Percentiles rank a stretch among this genome's conserved stretches.
Evolutionary conservation across 495 filamentous ascomycete species (phyloP).

Genomic region (Podospora australis): DNA sequence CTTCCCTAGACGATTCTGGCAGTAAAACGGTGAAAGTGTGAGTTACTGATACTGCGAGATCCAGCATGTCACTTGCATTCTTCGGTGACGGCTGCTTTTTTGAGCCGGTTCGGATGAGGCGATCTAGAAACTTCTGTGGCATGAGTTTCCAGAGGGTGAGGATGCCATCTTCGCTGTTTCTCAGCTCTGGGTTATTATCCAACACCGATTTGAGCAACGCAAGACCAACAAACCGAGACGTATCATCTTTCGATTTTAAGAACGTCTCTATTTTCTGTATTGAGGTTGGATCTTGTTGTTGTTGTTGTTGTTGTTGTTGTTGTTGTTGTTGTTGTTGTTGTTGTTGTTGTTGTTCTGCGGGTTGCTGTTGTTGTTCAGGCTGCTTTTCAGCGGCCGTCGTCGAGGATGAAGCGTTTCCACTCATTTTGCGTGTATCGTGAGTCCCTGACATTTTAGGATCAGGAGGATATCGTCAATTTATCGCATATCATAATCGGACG

Average conservation of each 20-base stretch:
- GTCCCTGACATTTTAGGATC: too few species aligned
- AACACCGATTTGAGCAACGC: constrained; percentile 54
- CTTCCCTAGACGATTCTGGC: constrained; percentile 33
- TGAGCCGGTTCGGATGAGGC: constrained; percentile 48
- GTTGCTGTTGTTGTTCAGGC: too few species aligned
- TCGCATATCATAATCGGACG: too few species aligned
- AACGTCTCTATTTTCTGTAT: constrained; percentile 40
- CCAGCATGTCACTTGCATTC: constrained; percentile 49
- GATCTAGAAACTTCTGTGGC: constrained; percentile 52
- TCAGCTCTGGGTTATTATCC: constrained; percentile 45
- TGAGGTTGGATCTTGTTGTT: constrained; percentile 10
- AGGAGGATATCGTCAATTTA: too few species aligned
- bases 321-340: too few species aligned
- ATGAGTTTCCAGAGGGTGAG: constrained; percentile 47
- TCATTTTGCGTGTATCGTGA: too few species aligned
- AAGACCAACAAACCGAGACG: constrained; percentile 59
- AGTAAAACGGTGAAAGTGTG: constrained; percentile 52
- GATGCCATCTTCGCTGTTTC: constrained; percentile 31
- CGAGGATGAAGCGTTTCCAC: too few species aligned
- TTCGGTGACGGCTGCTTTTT: constrained; percentile 2
- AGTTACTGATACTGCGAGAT: constrained; percentile 52
- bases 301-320: background rate
- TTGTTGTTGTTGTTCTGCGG: too few species aligned
- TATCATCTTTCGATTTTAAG: constrained; percentile 54
- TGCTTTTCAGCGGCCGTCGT: too few species aligned